These are phyloP conservation scores for Lactarius evosmus DNA, from an alignment of 768 basidiomycete genomes.

Conservation along the genomic window DNA sequence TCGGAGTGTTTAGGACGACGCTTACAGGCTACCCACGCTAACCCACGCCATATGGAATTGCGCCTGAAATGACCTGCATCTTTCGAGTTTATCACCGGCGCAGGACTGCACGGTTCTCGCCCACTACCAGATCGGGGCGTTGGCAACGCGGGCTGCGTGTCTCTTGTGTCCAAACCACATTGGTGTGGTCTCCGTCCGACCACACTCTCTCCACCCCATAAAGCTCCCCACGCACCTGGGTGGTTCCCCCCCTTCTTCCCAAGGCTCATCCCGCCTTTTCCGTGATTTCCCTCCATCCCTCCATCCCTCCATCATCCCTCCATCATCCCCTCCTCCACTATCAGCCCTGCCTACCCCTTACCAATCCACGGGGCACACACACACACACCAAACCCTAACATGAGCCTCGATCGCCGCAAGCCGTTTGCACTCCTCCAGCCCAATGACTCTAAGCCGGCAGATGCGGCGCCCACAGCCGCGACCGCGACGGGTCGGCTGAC, in stretches of 20 bases:
- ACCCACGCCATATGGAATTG: conserved; percentile 18
- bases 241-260: conserved; percentile 7
- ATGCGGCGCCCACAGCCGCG: background rate
- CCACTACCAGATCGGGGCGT: conserved; percentile 22
- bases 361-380: background rate
- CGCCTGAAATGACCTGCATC: conserved; percentile 10
- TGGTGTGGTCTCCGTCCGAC: conserved; percentile 20
- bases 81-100: conserved; percentile 16
- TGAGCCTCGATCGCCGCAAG: conserved; percentile 22
- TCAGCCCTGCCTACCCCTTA: background rate
- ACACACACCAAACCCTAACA: background rate
- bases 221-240: conserved; percentile 17
- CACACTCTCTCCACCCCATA: conserved; percentile 25
- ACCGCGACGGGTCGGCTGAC: background rate
- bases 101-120: conserved; percentile 16
- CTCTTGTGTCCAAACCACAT: conserved; percentile 13
- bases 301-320: background rate
- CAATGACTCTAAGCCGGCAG: conserved; percentile 2
- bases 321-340: background rate
- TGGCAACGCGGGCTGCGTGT: conserved; percentile 22
- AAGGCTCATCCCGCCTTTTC: conserved; percentile 4
- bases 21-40: conserved; percentile 9
- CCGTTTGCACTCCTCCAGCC: conserved; percentile 16
- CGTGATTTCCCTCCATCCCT: conserved; percentile 1
- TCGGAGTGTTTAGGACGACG: conserved; percentile 19